Base-by-base conservation (phyloP, 257 asterid species). In the Ophiorrhiza pumila region DNA sequence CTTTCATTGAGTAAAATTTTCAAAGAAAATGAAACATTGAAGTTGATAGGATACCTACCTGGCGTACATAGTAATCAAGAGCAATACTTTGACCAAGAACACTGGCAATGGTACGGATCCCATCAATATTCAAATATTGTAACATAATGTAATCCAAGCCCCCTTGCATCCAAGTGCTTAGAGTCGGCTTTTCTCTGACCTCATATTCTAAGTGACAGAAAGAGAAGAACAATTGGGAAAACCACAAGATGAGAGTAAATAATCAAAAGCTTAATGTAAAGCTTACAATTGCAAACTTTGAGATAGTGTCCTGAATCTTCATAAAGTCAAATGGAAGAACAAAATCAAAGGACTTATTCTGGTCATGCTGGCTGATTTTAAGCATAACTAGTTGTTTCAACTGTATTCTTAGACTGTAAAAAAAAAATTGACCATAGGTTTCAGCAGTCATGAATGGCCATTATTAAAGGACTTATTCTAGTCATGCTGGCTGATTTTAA, bases 1-100 rank as follows among this genome's bases (percentile, higher is more conserved):
- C 50, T 59, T 37, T 61, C 68, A 65, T 13, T 22, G 62, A 65
- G 55, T 34, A 71, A 72, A 67, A 78, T 37, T 23, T 42, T 59
- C 55, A 20, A n/a, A n/a, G 42, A 31, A 52, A 52, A 64, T 42
- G 50, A 64, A 74, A 35, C 41, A 20, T 49, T 45, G 31, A 61
- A 75, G 65, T 71, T 50, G 67, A 57, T 8, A 46, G 56, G 71
- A 74, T 32, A 77, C 88, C 71, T 65, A 94, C 98, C 90, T 94
- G 98, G 75, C 97, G 96, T 71, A 94, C 98, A 80, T 94, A 94
- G 82, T 91, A 94, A 77, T 94, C 98, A 78, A 94, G 98, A 80
- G 97, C 98, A 84, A 94, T 90, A 85, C 98, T 91, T 79, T 94
- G 98, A 74, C 97, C 98, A 78, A 94, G 97, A 83, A 94, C 97